These are phyloP conservation scores for Fraxinus velutina DNA, from an alignment of 305 asterid species.

Conservation along the genomic window DNA sequence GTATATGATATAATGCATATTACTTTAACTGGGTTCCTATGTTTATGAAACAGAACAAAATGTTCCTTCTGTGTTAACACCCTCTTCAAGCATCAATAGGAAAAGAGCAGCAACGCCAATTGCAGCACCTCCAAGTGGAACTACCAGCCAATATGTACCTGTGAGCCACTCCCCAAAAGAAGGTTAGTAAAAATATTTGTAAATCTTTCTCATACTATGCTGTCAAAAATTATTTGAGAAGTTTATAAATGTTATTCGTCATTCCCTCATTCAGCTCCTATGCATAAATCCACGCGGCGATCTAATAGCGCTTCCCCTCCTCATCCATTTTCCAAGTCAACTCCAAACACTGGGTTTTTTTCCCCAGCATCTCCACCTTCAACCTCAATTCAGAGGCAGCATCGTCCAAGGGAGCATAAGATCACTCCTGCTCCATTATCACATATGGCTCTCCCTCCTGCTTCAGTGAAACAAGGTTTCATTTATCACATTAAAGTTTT, in stretches of 20 bases:
- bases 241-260: constrained; percentile 16
- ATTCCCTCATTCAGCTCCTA: constrained; percentile 49
- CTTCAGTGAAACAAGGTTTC: constrained; percentile 50
- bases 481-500: constrained; percentile 20
- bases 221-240: constrained; percentile 6
- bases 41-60: constrained; percentile 42
- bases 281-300: constrained; percentile 28
- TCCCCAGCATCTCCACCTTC: constrained; percentile 38
- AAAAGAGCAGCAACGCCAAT: constrained; percentile 40
- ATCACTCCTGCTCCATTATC: constrained; percentile 46
- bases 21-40: constrained; percentile 5
- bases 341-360: constrained; percentile 28
- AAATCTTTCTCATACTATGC: constrained; percentile 16
- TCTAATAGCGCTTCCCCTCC: constrained; percentile 52
- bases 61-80: constrained; percentile 41
- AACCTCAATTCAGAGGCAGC: constrained; percentile 27
- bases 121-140: constrained; percentile 45
- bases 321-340: constrained; percentile 39
- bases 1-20: not conserved
- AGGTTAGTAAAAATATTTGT: constrained; percentile 38
- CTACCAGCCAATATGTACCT: constrained; percentile 32
- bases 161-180: constrained; percentile 48
- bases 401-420: constrained; percentile 33
- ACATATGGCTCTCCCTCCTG: constrained; percentile 43
- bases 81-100: constrained; percentile 44